These are phyloP conservation scores for Xylariales sp. DNA, from an alignment of 2,329 filamentous ascomycete genomes.

Conservation along the genomic window DNA sequence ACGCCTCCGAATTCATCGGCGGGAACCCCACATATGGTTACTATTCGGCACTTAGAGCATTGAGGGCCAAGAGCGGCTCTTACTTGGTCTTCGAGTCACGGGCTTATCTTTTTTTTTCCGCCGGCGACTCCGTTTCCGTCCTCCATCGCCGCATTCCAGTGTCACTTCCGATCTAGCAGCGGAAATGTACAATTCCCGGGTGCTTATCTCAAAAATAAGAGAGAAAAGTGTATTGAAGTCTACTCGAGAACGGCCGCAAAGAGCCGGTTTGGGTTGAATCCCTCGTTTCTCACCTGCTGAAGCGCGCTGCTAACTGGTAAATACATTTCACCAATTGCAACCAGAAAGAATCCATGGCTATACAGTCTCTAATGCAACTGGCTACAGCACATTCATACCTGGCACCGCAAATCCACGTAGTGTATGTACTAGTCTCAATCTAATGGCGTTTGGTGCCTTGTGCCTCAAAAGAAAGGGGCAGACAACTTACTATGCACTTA, in stretches of 20 bases:
- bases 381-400: background rate
- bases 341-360: background rate
- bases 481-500: background rate
- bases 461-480: background rate
- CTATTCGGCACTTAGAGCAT: slow-evolving; percentile 17
- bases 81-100: slow-evolving; percentile 30
- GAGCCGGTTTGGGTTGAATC: background rate
- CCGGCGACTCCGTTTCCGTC: slow-evolving; percentile 9
- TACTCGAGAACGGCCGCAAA: background rate
- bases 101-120: slow-evolving; percentile 14
- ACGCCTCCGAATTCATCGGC: slow-evolving; percentile 32
- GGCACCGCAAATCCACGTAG: background rate
- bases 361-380: background rate
- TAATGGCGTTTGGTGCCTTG: background rate
- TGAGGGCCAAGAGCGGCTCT: slow-evolving; percentile 29
- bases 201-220: background rate
- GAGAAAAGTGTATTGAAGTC: background rate
- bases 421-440: background rate
- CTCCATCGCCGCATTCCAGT: background rate
- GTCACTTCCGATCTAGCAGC: background rate
- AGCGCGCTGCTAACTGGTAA: background rate
- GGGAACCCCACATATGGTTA: slow-evolving; percentile 25
- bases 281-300: background rate
- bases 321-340: background rate
- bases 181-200: background rate